Base-by-base conservation (phyloP, 768 basidiomycete genomes). In the Leccinum longicurvipes region DNA sequence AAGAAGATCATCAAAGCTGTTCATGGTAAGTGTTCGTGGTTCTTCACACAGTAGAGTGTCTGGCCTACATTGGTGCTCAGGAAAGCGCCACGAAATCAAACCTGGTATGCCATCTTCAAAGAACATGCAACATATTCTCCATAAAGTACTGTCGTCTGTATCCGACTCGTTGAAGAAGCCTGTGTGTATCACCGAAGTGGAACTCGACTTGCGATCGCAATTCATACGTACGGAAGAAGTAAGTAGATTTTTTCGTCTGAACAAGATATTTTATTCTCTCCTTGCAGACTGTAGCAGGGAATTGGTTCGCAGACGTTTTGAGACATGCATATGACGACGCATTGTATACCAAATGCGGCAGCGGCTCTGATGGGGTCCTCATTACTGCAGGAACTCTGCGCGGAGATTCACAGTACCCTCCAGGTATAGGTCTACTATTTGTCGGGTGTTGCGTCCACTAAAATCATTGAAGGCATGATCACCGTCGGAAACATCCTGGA, bases 401-500 rank as follows among this genome's bases (percentile, higher is more conserved):
- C 47, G 93, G 93, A 4, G 93, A 96, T 67, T 87, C 88, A 1
- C 74, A 81, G 3, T 95, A 95, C 71, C 87, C 90, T 1, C 84
- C 92, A 59, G 93, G 91, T 87, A 61, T 47, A 70, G 34, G 8
- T 28, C 24, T 31, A 52, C 29, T 32, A 53, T 36, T 29, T 47
- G 17, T 5, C 27, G 3, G 23, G 17, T 34, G 17, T 19, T 47
- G 6, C 11, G 8, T 25, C 11, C 36, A 55, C 58, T 57, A 14
- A 63, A 29, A 32, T 50, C 21, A 1, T 39, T 11, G 47, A 88
- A 89, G 68, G 93, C 0, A 68, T 79, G 29, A 74, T 97, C 51
- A 93, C 86, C 6, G 76, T 97, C 1, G 92, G 93, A 0, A 87
- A 97, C 67, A 87, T 95, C 53, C 66, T 94, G 32, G 93, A 94